Evolutionary conservation across 148 eudicot species (phyloP).

Genomic region (Gaultheria prostrata): DNA sequence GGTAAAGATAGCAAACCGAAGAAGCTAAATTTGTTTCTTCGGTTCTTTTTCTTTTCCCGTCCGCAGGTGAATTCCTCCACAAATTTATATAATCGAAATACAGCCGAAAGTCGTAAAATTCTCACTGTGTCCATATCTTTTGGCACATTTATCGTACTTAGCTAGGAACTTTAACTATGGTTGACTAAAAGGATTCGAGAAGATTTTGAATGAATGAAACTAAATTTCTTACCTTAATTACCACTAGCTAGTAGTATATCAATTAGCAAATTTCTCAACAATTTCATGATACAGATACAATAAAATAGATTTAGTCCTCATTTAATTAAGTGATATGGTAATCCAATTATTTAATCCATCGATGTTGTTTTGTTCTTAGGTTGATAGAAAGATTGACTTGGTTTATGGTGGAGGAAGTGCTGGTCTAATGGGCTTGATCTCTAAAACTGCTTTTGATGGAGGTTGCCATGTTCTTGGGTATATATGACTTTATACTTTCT

Average conservation of each 20-base stretch:
- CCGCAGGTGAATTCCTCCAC: background rate
- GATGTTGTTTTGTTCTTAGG: slow-evolving; percentile 30
- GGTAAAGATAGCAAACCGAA: background rate
- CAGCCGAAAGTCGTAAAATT: background rate
- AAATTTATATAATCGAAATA: background rate
- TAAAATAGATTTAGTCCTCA: too few species aligned
- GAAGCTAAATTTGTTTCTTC: background rate
- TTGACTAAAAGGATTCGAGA: too few species aligned
- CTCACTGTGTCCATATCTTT: background rate
- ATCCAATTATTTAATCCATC: too few species aligned
- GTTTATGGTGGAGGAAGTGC: slow-evolving; percentile 85
- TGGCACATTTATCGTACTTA: background rate
- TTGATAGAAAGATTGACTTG: slow-evolving; percentile 57
- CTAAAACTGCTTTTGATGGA: slow-evolving; percentile 66
- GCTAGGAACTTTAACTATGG: too few species aligned
- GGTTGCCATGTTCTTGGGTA: slow-evolving; percentile 84
- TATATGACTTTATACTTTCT: background rate
- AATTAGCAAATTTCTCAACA: too few species aligned
- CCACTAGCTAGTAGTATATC: too few species aligned
- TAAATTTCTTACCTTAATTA: too few species aligned
- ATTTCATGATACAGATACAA: too few species aligned
- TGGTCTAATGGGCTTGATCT: slow-evolving; percentile 78
- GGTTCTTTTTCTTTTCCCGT: background rate
- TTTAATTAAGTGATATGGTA: too few species aligned
- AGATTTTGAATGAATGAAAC: too few species aligned